Evolutionary conservation across 495 filamentous ascomycete species (phyloP).

Genomic region (Amniculicola lignicola): DNA sequence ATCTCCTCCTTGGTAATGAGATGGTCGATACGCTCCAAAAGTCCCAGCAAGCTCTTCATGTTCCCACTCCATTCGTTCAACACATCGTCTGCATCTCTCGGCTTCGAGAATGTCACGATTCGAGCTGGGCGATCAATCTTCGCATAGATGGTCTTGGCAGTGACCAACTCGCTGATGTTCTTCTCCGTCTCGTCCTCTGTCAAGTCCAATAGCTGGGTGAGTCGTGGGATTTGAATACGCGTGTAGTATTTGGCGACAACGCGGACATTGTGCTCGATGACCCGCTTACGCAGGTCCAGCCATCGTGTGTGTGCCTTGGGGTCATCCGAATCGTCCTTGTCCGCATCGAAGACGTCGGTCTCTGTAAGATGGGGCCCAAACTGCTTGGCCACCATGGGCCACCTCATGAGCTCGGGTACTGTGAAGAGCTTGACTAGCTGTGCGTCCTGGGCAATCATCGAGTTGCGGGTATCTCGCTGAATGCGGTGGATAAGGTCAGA

Average conservation of each 20-base stretch:
- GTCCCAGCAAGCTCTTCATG: constrained; percentile 93
- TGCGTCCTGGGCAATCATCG: constrained; percentile 65
- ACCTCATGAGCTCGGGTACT: constrained; percentile 94
- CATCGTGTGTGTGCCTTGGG: constrained; percentile 77
- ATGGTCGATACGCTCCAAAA: constrained; percentile 93
- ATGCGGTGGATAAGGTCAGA: constrained; percentile 95
- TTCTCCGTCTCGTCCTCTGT: constrained; percentile 94
- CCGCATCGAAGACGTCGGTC: constrained; percentile 81
- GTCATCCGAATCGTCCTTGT: constrained; percentile 60
- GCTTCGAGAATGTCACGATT: constrained; percentile 89
- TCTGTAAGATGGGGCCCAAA: constrained; percentile 85
- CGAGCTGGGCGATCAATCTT: constrained; percentile 94
- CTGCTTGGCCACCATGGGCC: constrained; percentile 82
- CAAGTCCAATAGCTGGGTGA: constrained; percentile 86
- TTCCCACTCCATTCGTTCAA: constrained; percentile 98
- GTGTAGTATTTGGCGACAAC: constrained; percentile 99
- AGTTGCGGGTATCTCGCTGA: constrained; percentile 58
- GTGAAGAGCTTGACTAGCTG: constrained; percentile 90
- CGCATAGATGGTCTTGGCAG: constrained; percentile 92
- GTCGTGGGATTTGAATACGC: constrained; percentile 82
- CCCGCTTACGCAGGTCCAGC: constrained; percentile 92
- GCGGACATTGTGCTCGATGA: constrained; percentile 98
- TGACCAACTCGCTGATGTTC: constrained; percentile 93
- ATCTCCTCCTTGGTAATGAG: constrained; percentile 99
- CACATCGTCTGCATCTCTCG: constrained; percentile 92